These are phyloP conservation scores for Suillus placidus DNA, from an alignment of 768 basidiomycete genomes.

Conservation along the genomic window DNA sequence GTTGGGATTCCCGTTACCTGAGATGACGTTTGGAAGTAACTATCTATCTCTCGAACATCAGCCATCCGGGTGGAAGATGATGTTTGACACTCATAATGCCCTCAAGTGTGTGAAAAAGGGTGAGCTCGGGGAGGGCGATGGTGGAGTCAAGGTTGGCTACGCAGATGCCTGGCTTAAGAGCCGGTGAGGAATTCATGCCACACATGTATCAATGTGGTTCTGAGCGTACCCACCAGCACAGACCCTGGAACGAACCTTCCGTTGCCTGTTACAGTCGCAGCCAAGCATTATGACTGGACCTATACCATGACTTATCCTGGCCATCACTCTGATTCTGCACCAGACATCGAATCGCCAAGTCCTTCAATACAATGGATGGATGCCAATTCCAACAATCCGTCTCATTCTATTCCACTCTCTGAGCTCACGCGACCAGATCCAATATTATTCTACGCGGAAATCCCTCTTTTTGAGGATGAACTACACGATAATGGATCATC, in stretches of 20 bases:
- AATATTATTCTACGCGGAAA: slow-evolving; percentile 96
- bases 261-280: slow-evolving; percentile 69
- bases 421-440: slow-evolving; percentile 90
- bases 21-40: slow-evolving; percentile 97
- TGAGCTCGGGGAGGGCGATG: slow-evolving; percentile 77
- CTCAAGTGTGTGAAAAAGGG: slow-evolving; percentile 74
- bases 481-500: slow-evolving; percentile 96
- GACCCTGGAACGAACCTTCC: slow-evolving; percentile 63
- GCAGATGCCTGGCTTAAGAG: slow-evolving; percentile 94
- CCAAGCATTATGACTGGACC: slow-evolving; percentile 98
- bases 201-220: slow-evolving; percentile 21
- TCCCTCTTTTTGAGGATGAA: slow-evolving; percentile 95
- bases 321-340: slow-evolving; percentile 32
- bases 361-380: slow-evolving; percentile 46
- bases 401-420: slow-evolving; percentile 77
- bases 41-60: slow-evolving; percentile 66
- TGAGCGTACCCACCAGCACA: slow-evolving; percentile 52
- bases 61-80: slow-evolving; percentile 62
- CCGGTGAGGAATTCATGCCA: slow-evolving; percentile 50
- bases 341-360: slow-evolving; percentile 13
- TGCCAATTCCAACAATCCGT: slow-evolving; percentile 56
- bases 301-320: slow-evolving; percentile 91
- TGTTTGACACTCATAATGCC: slow-evolving; percentile 70
- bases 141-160: slow-evolving; percentile 92
- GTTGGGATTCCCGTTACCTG: slow-evolving; percentile 83